Percentiles rank a stretch among this genome's conserved stretches.
Conservation (phyloP, 2,329 filamentous ascomycete genomes). For the Plectosphaerella sp. region DNA sequence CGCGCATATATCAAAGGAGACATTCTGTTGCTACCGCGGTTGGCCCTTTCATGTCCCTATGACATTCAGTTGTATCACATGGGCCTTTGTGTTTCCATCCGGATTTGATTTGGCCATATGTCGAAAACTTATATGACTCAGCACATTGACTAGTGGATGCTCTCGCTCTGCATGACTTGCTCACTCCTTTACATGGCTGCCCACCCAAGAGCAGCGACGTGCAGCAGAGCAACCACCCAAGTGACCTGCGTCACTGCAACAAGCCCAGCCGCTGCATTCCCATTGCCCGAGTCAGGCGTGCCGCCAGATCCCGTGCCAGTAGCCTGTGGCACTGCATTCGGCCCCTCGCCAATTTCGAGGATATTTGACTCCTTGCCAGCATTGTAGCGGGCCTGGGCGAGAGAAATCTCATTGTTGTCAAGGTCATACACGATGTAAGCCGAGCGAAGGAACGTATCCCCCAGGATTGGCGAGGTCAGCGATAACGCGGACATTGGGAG, state of each 20-base stretch:
- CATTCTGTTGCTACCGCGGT: too few species aligned
- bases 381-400: constrained; percentile 48
- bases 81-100: too few species aligned
- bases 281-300: neutral
- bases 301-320: neutral
- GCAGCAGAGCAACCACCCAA: neutral
- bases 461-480: constrained; percentile 50
- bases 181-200: too few species aligned
- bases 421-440: constrained; percentile 75
- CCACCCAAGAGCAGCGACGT: neutral
- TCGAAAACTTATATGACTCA: too few species aligned
- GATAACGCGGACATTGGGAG: constrained; percentile 44
- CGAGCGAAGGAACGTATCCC: constrained; percentile 70
- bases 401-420: constrained; percentile 64
- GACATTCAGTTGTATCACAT: too few species aligned
- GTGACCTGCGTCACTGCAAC: neutral
- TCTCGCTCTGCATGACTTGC: too few species aligned
- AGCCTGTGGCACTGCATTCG: neutral
- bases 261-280: neutral
- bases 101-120: too few species aligned
- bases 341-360: constrained; percentile 32
- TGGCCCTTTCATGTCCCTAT: too few species aligned
- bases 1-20: too few species aligned
- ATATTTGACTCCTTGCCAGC: constrained; percentile 35
- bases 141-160: too few species aligned